Evolutionary conservation across 495 filamentous ascomycete genomes (phyloP).

Genomic region (Talaromyces adpressus): DNA sequence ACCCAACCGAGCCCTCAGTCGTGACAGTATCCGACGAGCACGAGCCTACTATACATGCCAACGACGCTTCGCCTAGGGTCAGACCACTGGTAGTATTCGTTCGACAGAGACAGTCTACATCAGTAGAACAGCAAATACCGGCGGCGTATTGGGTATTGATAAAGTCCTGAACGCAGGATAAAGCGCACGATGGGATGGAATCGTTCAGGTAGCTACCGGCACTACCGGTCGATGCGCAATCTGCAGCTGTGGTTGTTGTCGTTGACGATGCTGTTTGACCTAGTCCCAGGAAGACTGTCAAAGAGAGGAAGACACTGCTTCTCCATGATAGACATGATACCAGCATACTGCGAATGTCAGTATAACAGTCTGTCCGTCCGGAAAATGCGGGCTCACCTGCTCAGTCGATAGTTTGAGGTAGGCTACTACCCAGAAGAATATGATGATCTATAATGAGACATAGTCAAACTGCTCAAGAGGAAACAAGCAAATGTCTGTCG

Average conservation of each 20-base stretch:
- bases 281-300: slow-evolving; percentile 4
- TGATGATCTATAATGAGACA: slow-evolving; percentile 3
- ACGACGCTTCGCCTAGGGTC: slow-evolving; percentile 61
- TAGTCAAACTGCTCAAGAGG: not conserved
- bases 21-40: slow-evolving; percentile 25
- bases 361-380: slow-evolving; percentile 15
- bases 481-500: not conserved
- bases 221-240: not conserved
- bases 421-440: slow-evolving; percentile 4
- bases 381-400: not conserved
- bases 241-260: not conserved
- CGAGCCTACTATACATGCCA: slow-evolving; percentile 51
- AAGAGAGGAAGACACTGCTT: slow-evolving; percentile 8
- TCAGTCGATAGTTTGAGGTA: not conserved
- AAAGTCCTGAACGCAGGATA: slow-evolving; percentile 54
- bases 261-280: not conserved
- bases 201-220: slow-evolving; percentile 17
- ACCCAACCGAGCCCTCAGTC: slow-evolving; percentile 29
- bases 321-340: slow-evolving; percentile 20
- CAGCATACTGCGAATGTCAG: slow-evolving; percentile 27
- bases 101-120: slow-evolving; percentile 57
- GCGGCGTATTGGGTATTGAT: slow-evolving; percentile 50
- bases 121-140: slow-evolving; percentile 37
- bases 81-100: slow-evolving; percentile 52
- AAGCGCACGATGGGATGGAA: slow-evolving; percentile 58